Conservation (phyloP, 2,329 filamentous ascomycete species). For the Ramularia endophylla region DNA sequence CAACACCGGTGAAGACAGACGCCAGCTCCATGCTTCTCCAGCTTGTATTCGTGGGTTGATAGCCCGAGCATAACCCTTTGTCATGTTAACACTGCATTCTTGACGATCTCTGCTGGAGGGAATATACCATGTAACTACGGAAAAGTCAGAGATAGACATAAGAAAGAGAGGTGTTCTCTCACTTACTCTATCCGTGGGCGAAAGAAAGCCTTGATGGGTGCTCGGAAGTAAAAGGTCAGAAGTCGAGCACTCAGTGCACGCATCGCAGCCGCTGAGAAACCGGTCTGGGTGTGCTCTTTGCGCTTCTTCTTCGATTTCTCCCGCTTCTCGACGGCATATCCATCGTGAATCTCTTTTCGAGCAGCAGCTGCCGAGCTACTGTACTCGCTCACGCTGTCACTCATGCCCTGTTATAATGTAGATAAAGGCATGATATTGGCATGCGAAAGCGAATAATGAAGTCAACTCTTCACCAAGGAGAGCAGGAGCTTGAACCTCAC, state of each 20-base stretch:
- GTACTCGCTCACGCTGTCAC: constrained; percentile 12
- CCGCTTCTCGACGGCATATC: constrained; percentile 3
- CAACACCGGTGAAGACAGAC: constrained; percentile 63
- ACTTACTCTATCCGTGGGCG: constrained; percentile 80
- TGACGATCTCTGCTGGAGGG: not conserved
- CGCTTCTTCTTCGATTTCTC: constrained; percentile 34
- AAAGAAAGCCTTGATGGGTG: constrained; percentile 89
- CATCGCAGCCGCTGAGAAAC: constrained; percentile 78
- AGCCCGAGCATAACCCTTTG: constrained; percentile 55
- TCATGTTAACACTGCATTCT: not conserved
- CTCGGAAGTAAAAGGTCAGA: constrained; percentile 85
- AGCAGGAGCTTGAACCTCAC: too few species aligned
- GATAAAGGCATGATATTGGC: too few species aligned
- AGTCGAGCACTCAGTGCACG: constrained; percentile 77
- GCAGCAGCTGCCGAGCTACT: constrained; percentile 8
- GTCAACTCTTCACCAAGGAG: too few species aligned
- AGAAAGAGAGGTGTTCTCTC: not conserved
- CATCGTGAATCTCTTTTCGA: constrained; percentile 4
- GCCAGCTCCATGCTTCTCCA: constrained; percentile 51
- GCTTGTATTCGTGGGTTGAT: constrained; percentile 52
- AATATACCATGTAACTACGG: constrained; percentile 46
- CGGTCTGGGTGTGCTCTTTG: constrained; percentile 58
- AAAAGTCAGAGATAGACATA: constrained; percentile 8
- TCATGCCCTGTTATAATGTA: constrained; percentile 14
- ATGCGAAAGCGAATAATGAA: too few species aligned